Conservation (phyloP, 2,329 filamentous ascomycete genomes). For the Mollisiaceae sp. region DNA sequence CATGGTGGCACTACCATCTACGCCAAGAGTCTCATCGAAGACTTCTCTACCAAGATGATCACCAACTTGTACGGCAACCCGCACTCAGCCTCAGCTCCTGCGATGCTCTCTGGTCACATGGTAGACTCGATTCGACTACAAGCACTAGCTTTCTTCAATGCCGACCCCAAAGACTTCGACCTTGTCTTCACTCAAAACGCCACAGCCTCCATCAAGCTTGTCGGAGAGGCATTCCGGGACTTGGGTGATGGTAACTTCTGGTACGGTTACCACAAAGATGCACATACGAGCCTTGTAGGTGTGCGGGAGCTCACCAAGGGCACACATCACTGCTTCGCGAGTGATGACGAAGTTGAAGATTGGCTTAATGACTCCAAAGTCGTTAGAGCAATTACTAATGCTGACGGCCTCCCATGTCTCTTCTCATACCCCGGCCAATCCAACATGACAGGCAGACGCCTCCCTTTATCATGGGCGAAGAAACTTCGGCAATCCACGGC, state of each 20-base stretch:
- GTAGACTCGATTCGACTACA: slow-evolving; percentile 77
- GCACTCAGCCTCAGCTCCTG: slow-evolving; percentile 82
- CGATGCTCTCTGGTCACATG: slow-evolving; percentile 73
- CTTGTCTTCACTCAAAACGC: slow-evolving; percentile 90
- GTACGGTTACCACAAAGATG: slow-evolving; percentile 82
- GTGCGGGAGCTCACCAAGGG: slow-evolving; percentile 71
- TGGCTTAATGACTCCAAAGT: slow-evolving; percentile 58
- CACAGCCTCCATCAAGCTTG: slow-evolving; percentile 88
- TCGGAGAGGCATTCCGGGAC: slow-evolving; percentile 76
- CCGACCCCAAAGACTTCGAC: slow-evolving; percentile 80
- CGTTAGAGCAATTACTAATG: slow-evolving; percentile 40
- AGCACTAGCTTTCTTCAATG: slow-evolving; percentile 76
- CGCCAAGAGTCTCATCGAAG: slow-evolving; percentile 78
- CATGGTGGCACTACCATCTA: slow-evolving; percentile 87
- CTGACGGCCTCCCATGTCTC: slow-evolving; percentile 46
- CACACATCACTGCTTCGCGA: slow-evolving; percentile 65
- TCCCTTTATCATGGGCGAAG: slow-evolving; percentile 72
- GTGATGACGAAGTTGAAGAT: slow-evolving; percentile 63
- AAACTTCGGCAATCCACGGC: slow-evolving; percentile 48
- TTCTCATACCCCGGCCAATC: slow-evolving; percentile 76
- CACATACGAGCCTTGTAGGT: slow-evolving; percentile 87
- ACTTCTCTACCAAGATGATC: slow-evolving; percentile 80
- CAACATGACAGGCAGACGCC: slow-evolving; percentile 61
- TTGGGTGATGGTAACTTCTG: slow-evolving; percentile 72
- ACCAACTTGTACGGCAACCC: slow-evolving; percentile 85